Percentiles rank a stretch among this genome's conserved stretches.
Evolutionary conservation across 2,329 filamentous ascomycete genomes (phyloP).

Genomic region (Lachnellula suecica): DNA sequence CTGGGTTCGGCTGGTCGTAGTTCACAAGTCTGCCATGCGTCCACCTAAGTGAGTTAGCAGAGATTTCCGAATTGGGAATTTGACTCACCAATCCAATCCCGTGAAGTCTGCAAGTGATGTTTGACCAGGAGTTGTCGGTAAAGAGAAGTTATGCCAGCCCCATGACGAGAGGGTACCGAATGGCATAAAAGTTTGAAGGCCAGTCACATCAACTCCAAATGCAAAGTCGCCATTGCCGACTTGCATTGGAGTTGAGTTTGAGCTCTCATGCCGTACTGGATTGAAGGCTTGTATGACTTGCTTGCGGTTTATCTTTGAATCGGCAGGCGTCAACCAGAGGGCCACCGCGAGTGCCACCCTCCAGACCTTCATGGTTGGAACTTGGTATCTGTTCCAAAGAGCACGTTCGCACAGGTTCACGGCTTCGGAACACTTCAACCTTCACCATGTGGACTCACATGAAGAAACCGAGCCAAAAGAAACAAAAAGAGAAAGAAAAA

Average conservation of each 20-base stretch:
- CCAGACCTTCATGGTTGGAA: neutral
- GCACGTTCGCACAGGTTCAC: neutral
- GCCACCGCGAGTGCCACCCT: neutral
- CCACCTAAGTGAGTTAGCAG: constrained; percentile 29
- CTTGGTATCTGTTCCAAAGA: neutral
- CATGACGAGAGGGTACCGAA: constrained; percentile 43
- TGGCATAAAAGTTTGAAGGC: constrained; percentile 43
- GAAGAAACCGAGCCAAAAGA: neutral
- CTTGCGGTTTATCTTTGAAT: constrained; percentile 16
- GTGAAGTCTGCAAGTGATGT: constrained; percentile 38
- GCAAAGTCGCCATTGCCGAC: constrained; percentile 48
- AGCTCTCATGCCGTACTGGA: constrained; percentile 23
- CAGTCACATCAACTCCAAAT: constrained; percentile 45
- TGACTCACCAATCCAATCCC: constrained; percentile 37
- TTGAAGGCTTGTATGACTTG: constrained; percentile 23
- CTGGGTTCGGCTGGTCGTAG: constrained; percentile 42
- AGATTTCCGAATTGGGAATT: neutral
- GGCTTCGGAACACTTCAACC: neutral
- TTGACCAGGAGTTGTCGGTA: constrained; percentile 37
- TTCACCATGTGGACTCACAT: no score
- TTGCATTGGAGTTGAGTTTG: constrained; percentile 36
- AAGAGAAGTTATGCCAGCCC: constrained; percentile 45
- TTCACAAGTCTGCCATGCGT: constrained; percentile 43
- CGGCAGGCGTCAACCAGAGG: neutral
- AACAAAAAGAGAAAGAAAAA: neutral